Percentiles rank a stretch among this genome's conserved stretches.
These are phyloP conservation scores for Sporothrix dimorphospora DNA, from an alignment of 2,329 filamentous ascomycete genomes.

Conservation along the genomic window DNA sequence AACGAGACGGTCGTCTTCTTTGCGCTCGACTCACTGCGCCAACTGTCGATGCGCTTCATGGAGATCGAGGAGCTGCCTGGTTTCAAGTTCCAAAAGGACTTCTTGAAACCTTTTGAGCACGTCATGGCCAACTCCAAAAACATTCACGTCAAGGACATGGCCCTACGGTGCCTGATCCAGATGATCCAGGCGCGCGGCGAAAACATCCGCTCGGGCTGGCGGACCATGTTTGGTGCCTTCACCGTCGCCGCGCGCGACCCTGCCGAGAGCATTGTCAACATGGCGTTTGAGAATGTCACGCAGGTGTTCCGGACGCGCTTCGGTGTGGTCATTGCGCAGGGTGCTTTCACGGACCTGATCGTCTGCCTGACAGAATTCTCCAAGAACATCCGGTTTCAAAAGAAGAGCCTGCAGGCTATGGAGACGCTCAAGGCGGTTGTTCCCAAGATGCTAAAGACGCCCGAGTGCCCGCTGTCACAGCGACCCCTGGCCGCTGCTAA, in stretches of 20 bases:
- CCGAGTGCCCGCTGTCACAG: conserved; percentile 87
- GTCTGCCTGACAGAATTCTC: conserved; percentile 98
- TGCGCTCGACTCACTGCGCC: conserved; percentile 89
- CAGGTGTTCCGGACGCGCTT: conserved; percentile 96
- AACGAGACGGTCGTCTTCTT: conserved; percentile 98
- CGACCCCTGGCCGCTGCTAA: conserved; percentile 40
- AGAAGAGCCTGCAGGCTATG: conserved; percentile 95
- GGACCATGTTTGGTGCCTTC: conserved; percentile 99
- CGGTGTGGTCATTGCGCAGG: conserved; percentile 92
- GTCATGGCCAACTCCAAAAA: conserved; percentile 92
- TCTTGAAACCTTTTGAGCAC: conserved; percentile 96
- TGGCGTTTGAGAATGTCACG: conserved; percentile 95
- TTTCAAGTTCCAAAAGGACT: conserved; percentile 99
- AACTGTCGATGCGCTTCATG: conserved; percentile 98
- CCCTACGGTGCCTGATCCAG: conserved; percentile 91
- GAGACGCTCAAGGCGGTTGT: conserved; percentile 93
- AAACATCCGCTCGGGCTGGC: conserved; percentile 97
- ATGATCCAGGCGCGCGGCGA: conserved; percentile 98
- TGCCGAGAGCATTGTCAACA: conserved; percentile 92
- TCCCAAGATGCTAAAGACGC: conserved; percentile 91
- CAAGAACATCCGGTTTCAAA: conserved; percentile 98
- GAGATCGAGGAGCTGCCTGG: conserved; percentile 96
- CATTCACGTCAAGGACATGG: conserved; percentile 95
- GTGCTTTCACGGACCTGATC: conserved; percentile 93
- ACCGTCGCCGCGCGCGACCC: conserved; percentile 92